Percentiles rank a stretch among this genome's conserved stretches.
Evolutionary conservation across 768 basidiomycete species (phyloP).

Genomic region (Leccinum arenicola): DNA sequence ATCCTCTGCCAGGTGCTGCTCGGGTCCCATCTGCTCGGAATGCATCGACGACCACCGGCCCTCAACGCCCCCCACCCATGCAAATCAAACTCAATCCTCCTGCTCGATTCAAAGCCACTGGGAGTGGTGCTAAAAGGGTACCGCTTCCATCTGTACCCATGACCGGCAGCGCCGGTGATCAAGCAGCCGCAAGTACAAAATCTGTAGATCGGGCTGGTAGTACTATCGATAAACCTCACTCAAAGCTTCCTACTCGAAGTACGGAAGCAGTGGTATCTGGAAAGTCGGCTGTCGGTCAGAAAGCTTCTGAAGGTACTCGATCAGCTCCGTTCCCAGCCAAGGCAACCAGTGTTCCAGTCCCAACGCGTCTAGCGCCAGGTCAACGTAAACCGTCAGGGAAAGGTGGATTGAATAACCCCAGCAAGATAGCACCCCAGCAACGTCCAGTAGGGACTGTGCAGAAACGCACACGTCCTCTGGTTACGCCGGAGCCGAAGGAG

Average conservation of each 20-base stretch:
- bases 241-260: slow-evolving; percentile 13
- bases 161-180: slow-evolving; percentile 1
- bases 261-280: background rate
- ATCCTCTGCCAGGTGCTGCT: slow-evolving; percentile 1
- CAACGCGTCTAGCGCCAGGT: background rate
- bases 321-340: slow-evolving; percentile 10
- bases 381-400: slow-evolving; percentile 14
- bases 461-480: slow-evolving; percentile 12
- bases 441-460: slow-evolving; percentile 8
- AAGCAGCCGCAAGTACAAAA: background rate
- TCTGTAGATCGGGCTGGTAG: background rate
- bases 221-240: slow-evolving; percentile 1
- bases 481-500: slow-evolving; percentile 15
- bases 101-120: slow-evolving; percentile 25
- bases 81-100: slow-evolving; percentile 23
- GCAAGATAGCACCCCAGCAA: slow-evolving; percentile 1
- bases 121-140: slow-evolving; percentile 32
- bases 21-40: slow-evolving; percentile 3
- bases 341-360: background rate
- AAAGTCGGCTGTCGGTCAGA: slow-evolving; percentile 10
- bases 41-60: slow-evolving; percentile 15
- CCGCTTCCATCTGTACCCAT: slow-evolving; percentile 25
- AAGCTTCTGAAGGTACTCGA: slow-evolving; percentile 6
- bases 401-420: slow-evolving; percentile 8
- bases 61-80: slow-evolving; percentile 24